Conservation (phyloP, 2,329 filamentous ascomycete species). For the Neophaeococcomyces mojaviensis region DNA sequence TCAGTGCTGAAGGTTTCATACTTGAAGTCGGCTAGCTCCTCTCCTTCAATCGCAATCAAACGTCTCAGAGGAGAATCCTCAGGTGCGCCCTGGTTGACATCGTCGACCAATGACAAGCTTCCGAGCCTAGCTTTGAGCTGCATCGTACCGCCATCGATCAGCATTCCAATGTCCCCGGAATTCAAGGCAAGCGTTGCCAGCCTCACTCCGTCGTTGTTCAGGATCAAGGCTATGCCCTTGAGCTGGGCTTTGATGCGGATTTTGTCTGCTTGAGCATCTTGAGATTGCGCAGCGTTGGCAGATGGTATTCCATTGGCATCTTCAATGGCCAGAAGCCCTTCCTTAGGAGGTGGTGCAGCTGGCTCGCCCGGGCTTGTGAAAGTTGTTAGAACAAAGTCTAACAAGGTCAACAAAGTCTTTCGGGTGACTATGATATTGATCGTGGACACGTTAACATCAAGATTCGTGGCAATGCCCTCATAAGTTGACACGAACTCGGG, state of each 20-base stretch:
- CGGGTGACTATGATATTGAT: slow-evolving; percentile 94
- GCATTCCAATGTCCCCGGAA: slow-evolving; percentile 84
- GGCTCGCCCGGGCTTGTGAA: slow-evolving; percentile 59
- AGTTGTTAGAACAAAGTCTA: slow-evolving; percentile 90
- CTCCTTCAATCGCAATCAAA: slow-evolving; percentile 87
- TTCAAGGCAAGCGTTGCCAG: slow-evolving; percentile 88
- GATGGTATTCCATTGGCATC: slow-evolving; percentile 27
- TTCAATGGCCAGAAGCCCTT: slow-evolving; percentile 35
- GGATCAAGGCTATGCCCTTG: slow-evolving; percentile 84
- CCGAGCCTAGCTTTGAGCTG: slow-evolving; percentile 78
- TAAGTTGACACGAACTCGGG: slow-evolving; percentile 90
- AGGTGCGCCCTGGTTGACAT: slow-evolving; percentile 83
- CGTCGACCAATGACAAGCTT: slow-evolving; percentile 80
- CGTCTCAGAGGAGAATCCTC: slow-evolving; percentile 73
- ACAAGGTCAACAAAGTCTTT: slow-evolving; percentile 79
- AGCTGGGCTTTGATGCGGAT: slow-evolving; percentile 90
- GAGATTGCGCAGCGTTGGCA: slow-evolving; percentile 9
- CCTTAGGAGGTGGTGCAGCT: slow-evolving; percentile 20
- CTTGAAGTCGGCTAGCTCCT: slow-evolving; percentile 91
- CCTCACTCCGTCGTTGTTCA: slow-evolving; percentile 96
- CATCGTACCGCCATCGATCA: slow-evolving; percentile 79
- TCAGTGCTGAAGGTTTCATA: slow-evolving; percentile 89
- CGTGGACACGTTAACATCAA: slow-evolving; percentile 84
- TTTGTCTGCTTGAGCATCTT: slow-evolving; percentile 52
- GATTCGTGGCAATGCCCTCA: slow-evolving; percentile 86